A percentile compares a stretch with the other conserved stretches of the same genome.
These are phyloP conservation scores for Boletus tylopilopsis DNA, from an alignment of 768 basidiomycete species.

Conservation along the genomic window DNA sequence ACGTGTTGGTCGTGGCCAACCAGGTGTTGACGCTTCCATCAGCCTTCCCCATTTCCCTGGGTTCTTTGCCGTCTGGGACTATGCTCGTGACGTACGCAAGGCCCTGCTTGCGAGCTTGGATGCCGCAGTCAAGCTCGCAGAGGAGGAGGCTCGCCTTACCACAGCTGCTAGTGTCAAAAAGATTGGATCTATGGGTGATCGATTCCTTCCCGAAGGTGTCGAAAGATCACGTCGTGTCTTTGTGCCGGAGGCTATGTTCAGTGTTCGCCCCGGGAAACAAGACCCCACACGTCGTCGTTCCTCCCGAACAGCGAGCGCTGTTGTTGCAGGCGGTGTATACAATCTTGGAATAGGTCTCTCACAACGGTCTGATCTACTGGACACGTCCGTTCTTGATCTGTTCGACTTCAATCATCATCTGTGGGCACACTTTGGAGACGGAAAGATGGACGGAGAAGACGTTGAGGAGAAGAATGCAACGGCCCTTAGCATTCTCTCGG, in stretches of 20 bases:
- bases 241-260: slow-evolving; percentile 98
- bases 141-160: slow-evolving; percentile 74
- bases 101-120: slow-evolving; percentile 81
- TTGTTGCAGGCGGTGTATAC: slow-evolving; percentile 73
- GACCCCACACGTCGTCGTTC: slow-evolving; percentile 36
- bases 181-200: slow-evolving; percentile 67
- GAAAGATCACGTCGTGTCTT: slow-evolving; percentile 83
- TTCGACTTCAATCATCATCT: slow-evolving; percentile 85
- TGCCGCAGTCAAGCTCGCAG: slow-evolving; percentile 70
- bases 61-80: slow-evolving; percentile 78
- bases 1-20: slow-evolving; percentile 70
- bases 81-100: slow-evolving; percentile 73
- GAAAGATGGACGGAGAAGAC: slow-evolving; percentile 25
- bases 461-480: slow-evolving; percentile 45
- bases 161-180: slow-evolving; percentile 63
- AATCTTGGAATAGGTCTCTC: slow-evolving; percentile 84
- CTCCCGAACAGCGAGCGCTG: slow-evolving; percentile 38
- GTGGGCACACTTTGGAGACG: slow-evolving; percentile 63
- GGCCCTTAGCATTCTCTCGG: slow-evolving; percentile 68
- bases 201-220: slow-evolving; percentile 74
- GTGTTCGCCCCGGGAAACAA: slow-evolving; percentile 42
- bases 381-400: slow-evolving; percentile 78
- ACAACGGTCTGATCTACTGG: slow-evolving; percentile 69
- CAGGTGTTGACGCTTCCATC: slow-evolving; percentile 51
- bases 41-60: slow-evolving; percentile 81